Evolutionary conservation across 495 filamentous ascomycete genomes (phyloP), one percentile per base, ranked within the genome.

Genomic region (Lasiosphaeria ovina): DNA sequence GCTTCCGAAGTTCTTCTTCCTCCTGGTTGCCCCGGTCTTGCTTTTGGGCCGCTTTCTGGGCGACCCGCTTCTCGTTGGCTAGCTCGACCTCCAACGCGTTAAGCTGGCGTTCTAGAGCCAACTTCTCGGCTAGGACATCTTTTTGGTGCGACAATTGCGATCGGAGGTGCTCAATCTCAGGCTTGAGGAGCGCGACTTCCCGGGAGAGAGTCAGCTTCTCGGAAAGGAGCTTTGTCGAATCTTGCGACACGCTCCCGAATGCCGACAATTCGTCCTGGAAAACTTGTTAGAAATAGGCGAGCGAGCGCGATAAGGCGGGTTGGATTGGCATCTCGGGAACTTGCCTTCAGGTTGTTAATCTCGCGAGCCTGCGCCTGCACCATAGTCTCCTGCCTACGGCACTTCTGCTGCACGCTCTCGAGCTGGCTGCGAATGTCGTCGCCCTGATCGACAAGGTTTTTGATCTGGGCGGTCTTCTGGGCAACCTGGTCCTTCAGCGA

Each of bases 161-260:
- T 60, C 83, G 81, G 11, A 96, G 77, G 66, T 91, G 87, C 55
- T 96, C 90, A 7, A 95, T 62, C 68, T 96, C 92, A 38, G 87
- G 85, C 64, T 87, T 89, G 49, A 93, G 66, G 32, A 77, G 74
- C 32, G 86, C 78, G 8, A 96, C 69, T 65, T 96, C 89, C 40
- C 88, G 86, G 17, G 83, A 77, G 17, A 97, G 78, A 1, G 83
- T 81, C 9, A 89, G 74, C 66, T 96, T 97, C 62, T 94, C 91
- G 10, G 87, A 82, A 51, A 93, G 76, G 5, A 92, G 53, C 53
- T 87, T 89, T 35, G 85, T 82, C 4, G 87, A 86, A 65, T 89
- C 86, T 47, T 85, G 83, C 0, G 84, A 81, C 38, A 86, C 76
- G 60, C 74, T 74, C 59, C 83, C 83, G 69, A 90, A 74, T 1